Percentiles rank a stretch among this genome's conserved stretches.
Evolutionary conservation across 768 basidiomycete species (phyloP).

Genomic region (Suillus tomentosus): DNA sequence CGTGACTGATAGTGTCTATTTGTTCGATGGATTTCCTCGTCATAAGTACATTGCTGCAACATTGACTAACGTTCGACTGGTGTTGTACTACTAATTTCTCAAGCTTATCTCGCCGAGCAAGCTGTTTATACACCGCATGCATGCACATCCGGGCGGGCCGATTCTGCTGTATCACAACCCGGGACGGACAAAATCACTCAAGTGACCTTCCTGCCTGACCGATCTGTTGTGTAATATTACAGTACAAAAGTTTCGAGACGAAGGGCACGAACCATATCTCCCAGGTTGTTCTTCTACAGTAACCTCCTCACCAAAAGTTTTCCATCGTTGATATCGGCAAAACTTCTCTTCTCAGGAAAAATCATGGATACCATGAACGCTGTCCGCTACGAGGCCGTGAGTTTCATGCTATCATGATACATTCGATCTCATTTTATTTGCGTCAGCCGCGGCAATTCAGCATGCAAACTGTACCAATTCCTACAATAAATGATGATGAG

Average conservation of each 20-base stretch:
- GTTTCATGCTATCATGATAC: conserved; percentile 8
- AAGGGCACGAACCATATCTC: conserved; percentile 11
- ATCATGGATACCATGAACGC: conserved; percentile 43
- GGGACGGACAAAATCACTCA: not conserved
- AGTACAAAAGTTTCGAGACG: not conserved
- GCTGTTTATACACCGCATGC: not conserved
- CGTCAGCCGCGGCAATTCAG: conserved; percentile 52
- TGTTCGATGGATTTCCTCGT: not conserved
- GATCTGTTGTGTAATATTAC: conserved; percentile 3
- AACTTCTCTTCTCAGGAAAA: not conserved
- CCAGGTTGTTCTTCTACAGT: conserved; percentile 16
- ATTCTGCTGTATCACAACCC: not conserved
- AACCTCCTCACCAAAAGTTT: not conserved
- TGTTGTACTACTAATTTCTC: not conserved
- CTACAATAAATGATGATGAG: conserved; percentile 53
- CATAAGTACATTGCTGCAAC: not conserved
- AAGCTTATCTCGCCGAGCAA: conserved; percentile 1
- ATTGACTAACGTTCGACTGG: not conserved
- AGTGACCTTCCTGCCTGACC: conserved; percentile 5
- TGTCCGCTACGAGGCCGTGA: conserved; percentile 48
- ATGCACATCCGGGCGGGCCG: not conserved
- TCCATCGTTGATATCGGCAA: not conserved
- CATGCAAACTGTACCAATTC: conserved; percentile 52
- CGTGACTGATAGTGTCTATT: not conserved
- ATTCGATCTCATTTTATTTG: not conserved